phyloP scores from a whole-genome alignment of 1,284 basidiomycete genomes.

The Ustilago loliicola region DNA sequence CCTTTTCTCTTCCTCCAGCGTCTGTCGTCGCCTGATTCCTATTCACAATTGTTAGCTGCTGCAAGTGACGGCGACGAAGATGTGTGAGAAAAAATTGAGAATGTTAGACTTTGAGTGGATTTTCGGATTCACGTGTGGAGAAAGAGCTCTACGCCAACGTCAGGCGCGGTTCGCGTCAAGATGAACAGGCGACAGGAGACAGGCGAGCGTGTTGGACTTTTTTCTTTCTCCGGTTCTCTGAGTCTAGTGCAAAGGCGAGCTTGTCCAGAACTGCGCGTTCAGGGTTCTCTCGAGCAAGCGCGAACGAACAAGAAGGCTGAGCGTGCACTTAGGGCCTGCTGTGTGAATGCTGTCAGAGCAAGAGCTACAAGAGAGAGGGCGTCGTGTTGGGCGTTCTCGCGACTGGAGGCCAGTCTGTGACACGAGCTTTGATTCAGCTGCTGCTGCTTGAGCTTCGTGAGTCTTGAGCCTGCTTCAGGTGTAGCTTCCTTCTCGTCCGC shows the following conservation, averaged over 20 bases:
- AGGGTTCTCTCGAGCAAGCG: neutral
- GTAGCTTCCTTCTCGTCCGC: conserved; percentile 7
- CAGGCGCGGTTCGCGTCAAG: conserved; percentile 49
- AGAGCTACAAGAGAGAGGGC: conserved; percentile 4
- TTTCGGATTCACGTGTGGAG: conserved; percentile 27
- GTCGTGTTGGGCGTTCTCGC: conserved; percentile 26
- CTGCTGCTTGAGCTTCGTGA: neutral
- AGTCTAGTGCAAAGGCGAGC: neutral
- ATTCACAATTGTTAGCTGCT: no score
- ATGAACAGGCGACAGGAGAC: no score
- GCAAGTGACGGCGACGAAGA: no score
- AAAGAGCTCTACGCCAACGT: conserved; percentile 38
- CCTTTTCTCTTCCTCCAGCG: no score
- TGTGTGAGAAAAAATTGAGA: no score
- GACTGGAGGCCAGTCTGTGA: conserved; percentile 8
- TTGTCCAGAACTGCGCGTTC: conserved; percentile 41
- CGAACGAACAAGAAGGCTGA: neutral
- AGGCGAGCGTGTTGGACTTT: conserved; percentile 28
- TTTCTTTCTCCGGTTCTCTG: conserved; percentile 1
- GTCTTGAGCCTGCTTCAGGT: neutral
- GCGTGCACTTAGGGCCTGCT: neutral
- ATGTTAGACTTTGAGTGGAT: no score
- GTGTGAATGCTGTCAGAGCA: neutral
- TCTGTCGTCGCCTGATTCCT: no score
- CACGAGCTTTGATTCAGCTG: conserved; percentile 8